These are phyloP conservation scores for Sphagnum magellanicum DNA, from an alignment of 228 moss, liverwort and hornwort species.

Conservation along the genomic window DNA sequence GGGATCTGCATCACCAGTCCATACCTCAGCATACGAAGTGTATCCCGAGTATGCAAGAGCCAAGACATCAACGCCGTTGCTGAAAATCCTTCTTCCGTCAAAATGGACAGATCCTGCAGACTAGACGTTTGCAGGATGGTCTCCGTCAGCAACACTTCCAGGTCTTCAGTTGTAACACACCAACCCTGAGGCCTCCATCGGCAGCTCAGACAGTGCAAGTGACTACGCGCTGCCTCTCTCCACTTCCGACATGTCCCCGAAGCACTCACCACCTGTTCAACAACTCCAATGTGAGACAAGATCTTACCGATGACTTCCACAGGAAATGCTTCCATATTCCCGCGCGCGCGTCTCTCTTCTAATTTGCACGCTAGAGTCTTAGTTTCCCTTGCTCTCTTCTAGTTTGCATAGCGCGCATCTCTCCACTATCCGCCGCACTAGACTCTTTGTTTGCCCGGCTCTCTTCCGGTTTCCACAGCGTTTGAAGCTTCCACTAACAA, in stretches of 20 bases:
- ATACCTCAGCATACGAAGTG: conserved; percentile 46
- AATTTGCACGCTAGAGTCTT: no score
- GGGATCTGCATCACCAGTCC: no score
- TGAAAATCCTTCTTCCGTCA: conserved; percentile 35
- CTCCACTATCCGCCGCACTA: no score
- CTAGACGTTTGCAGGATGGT: conserved; percentile 70
- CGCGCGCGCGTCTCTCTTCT: no score
- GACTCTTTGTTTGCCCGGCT: no score
- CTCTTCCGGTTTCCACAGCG: no score
- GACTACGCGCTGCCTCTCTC: conserved; percentile 66
- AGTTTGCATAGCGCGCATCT: no score
- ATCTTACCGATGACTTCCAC: conserved; percentile 80
- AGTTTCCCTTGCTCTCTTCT: no score
- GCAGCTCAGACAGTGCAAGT: conserved; percentile 59
- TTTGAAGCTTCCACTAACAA: no score
- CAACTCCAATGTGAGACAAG: conserved; percentile 68
- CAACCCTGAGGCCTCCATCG: conserved; percentile 32
- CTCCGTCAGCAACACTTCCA: conserved; percentile 63
- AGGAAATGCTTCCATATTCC: conserved; percentile 61
- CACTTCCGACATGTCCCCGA: conserved; percentile 75
- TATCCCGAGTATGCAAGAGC: conserved; percentile 76
- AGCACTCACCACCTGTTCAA: conserved; percentile 63
- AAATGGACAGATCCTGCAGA: conserved; percentile 55
- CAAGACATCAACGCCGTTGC: conserved; percentile 73
- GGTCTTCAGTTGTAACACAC: conserved; percentile 43